A percentile compares a stretch with the other conserved stretches of the same genome.
phyloP scores from a whole-genome alignment of 2,329 filamentous ascomycete species.

The Teratosphaeria destructans region DNA sequence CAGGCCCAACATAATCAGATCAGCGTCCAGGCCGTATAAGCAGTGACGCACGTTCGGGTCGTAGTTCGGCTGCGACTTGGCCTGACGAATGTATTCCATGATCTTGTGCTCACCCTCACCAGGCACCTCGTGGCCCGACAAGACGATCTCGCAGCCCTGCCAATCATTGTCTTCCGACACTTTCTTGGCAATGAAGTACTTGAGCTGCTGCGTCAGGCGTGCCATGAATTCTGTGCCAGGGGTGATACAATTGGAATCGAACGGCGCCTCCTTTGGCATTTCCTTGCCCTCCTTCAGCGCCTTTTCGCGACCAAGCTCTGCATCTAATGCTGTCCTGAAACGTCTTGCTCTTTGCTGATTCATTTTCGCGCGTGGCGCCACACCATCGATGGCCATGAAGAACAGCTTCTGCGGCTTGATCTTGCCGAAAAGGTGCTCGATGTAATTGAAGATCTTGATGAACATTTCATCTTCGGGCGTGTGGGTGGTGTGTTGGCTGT shows the following conservation, averaged over 20 bases:
- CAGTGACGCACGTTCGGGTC: conserved; percentile 91
- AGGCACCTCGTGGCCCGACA: conserved; percentile 95
- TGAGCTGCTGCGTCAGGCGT: conserved; percentile 82
- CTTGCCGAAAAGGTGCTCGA: conserved; percentile 95
- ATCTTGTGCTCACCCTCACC: conserved; percentile 99
- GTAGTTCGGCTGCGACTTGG: conserved; percentile 89
- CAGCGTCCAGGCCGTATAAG: conserved; percentile 91
- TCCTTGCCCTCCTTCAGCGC: conserved; percentile 80
- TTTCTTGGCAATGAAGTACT: conserved; percentile 99
- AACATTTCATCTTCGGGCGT: conserved; percentile 99
- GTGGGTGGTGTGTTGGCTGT: conserved; percentile 82
- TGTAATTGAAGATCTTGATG: conserved; percentile 99
- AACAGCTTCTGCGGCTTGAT: conserved; percentile 98
- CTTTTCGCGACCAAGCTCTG: conserved; percentile 81
- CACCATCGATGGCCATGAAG: conserved; percentile 98
- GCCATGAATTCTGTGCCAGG: conserved; percentile 98
- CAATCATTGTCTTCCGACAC: conserved; percentile 93
- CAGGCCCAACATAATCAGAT: conserved; percentile 96
- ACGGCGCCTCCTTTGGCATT: conserved; percentile 88
- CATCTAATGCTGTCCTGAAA: conserved; percentile 88
- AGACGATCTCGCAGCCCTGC: conserved; percentile 91
- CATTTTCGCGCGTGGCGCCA: conserved; percentile 97
- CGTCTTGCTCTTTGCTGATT: conserved; percentile 94
- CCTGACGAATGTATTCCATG: conserved; percentile 98
- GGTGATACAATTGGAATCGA: conserved; percentile 98